These are phyloP conservation scores for Coniochaeta sp. DNA, from an alignment of 2,329 filamentous ascomycete genomes.

Conservation along the genomic window DNA sequence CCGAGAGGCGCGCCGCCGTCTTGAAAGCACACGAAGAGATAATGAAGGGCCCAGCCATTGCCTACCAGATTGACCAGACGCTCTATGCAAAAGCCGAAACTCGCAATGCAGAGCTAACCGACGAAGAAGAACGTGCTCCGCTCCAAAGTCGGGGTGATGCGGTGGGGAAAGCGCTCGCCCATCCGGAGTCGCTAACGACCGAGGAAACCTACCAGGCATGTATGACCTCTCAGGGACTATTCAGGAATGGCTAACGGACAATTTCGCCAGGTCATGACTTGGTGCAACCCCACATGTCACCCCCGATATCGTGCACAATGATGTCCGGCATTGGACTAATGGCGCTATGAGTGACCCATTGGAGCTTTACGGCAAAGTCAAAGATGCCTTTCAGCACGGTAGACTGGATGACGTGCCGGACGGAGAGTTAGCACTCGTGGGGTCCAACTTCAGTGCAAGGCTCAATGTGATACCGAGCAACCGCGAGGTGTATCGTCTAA, in stretches of 20 bases:
- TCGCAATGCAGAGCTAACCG: background rate
- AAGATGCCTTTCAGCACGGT: too few relatives aligned
- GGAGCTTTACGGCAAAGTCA: too few relatives aligned
- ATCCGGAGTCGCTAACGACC: background rate
- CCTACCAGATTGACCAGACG: background rate
- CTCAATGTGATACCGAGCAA: too few relatives aligned
- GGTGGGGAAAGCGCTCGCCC: background rate
- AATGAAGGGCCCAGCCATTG: background rate
- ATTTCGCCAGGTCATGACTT: too few relatives aligned
- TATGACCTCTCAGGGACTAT: background rate
- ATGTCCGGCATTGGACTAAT: background rate
- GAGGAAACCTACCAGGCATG: background rate
- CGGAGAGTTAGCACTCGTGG: too few relatives aligned
- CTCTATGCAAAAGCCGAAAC: background rate
- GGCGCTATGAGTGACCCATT: too few relatives aligned
- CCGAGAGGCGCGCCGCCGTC: background rate
- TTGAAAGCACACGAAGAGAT: background rate
- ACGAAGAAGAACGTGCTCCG: background rate
- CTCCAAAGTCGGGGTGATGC: background rate
- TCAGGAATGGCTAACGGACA: too few relatives aligned
- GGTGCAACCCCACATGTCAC: too few relatives aligned
- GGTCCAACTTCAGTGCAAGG: too few relatives aligned
- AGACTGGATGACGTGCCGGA: too few relatives aligned
- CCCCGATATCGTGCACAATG: too few relatives aligned
- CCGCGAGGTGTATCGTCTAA: too few relatives aligned